A percentile compares a stretch with the other conserved stretches of the same genome.
Conservation (phyloP, 2,329 filamentous ascomycete species). For the Trichocomaceae sp. region DNA sequence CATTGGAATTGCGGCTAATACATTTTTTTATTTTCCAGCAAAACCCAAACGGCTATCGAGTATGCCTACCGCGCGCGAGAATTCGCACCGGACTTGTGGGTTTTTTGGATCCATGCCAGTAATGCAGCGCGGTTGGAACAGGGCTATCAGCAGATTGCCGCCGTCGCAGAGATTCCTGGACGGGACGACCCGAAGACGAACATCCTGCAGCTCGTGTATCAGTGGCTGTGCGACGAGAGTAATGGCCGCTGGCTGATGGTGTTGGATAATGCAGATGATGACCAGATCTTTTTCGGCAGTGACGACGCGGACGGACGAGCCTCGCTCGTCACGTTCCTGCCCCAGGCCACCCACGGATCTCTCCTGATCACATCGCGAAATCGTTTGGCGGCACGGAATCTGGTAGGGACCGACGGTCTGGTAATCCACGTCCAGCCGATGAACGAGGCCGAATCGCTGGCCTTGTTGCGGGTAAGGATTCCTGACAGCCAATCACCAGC, state of each 20-base stretch:
- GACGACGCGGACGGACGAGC: too few species aligned
- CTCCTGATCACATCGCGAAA: constrained; percentile 16
- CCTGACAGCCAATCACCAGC: neutral
- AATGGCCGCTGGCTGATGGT: constrained; percentile 21
- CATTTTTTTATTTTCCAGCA: too few species aligned
- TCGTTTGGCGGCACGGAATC: constrained; percentile 4
- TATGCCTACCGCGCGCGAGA: constrained; percentile 27
- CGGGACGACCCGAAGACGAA: constrained; percentile 26
- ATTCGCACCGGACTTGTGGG: constrained; percentile 21
- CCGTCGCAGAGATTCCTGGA: constrained; percentile 24
- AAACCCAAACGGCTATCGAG: constrained; percentile 34
- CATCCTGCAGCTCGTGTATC: constrained; percentile 24
- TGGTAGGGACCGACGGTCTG: constrained; percentile 8
- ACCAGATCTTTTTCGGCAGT: constrained; percentile 16
- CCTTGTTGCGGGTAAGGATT: too few species aligned
- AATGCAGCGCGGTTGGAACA: constrained; percentile 30
- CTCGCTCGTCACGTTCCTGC: constrained; percentile 2
- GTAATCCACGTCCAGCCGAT: constrained; percentile 20
- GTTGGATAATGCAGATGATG: constrained; percentile 23
- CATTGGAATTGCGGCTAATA: too few species aligned
- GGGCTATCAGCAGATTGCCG: constrained; percentile 29
- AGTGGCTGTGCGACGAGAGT: constrained; percentile 18
- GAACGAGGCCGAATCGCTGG: constrained; percentile 19
- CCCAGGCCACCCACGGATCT: constrained; percentile 13
- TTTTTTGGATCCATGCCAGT: constrained; percentile 36